A percentile compares a stretch with the other conserved stretches of the same genome.
phyloP scores from a whole-genome alignment of 2,329 filamentous ascomycete species.

The Emericellopsis cladophorae region DNA sequence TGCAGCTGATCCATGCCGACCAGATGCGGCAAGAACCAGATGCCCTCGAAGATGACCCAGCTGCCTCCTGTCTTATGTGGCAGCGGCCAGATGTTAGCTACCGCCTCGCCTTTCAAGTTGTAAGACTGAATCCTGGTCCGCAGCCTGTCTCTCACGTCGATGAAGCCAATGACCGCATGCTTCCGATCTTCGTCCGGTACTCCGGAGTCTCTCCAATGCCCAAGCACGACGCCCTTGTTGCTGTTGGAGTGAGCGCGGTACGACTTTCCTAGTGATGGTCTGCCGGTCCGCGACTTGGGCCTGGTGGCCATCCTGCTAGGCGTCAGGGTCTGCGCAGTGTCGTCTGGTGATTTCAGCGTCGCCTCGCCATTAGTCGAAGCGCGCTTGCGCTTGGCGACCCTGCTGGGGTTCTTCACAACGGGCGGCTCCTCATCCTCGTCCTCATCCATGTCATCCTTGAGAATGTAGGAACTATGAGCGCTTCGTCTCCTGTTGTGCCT shows the following conservation, averaged over 20 bases:
- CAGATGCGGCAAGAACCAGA: slow-evolving; percentile 46
- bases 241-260: slow-evolving; percentile 14
- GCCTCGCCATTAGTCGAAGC: too few relatives aligned
- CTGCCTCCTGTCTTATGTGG: slow-evolving; percentile 48
- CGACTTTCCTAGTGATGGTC: slow-evolving; percentile 12
- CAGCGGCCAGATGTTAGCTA: slow-evolving; percentile 32
- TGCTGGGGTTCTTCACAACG: not conserved
- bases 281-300: slow-evolving; percentile 2
- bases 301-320: not conserved
- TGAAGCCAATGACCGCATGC: slow-evolving; percentile 49
- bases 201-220: slow-evolving; percentile 47
- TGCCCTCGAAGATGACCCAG: slow-evolving; percentile 50
- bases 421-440: not conserved
- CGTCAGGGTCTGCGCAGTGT: too few relatives aligned
- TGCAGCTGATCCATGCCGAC: slow-evolving; percentile 41
- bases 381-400: not conserved
- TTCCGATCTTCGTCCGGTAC: slow-evolving; percentile 34
- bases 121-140: slow-evolving; percentile 43
- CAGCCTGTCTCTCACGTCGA: slow-evolving; percentile 46
- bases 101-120: slow-evolving; percentile 32
- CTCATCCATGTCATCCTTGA: not conserved
- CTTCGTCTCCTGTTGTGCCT: not conserved
- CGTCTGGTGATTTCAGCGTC: too few relatives aligned
- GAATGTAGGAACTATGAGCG: not conserved
- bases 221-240: slow-evolving; percentile 37